These are phyloP conservation scores for Pharnaceum exiguum DNA, from an alignment of 148 eudicot genomes.

Conservation along the genomic window DNA sequence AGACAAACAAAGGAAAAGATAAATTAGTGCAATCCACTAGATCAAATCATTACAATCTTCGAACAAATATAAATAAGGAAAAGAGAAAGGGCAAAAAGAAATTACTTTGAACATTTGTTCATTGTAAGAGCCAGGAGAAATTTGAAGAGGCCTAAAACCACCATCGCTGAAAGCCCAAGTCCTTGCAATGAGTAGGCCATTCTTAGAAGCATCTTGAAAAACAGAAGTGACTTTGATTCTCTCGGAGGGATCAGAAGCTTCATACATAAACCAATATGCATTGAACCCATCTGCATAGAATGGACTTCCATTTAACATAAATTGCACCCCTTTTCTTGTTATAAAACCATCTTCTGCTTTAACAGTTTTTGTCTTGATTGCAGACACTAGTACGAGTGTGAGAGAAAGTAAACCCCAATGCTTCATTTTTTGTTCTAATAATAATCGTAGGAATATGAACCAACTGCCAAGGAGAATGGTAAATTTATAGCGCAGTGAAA, in stretches of 20 bases:
- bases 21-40: not conserved
- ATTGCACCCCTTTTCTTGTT: conserved; percentile 33
- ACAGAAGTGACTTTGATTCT: conserved; percentile 37
- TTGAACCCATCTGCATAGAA: conserved; percentile 69
- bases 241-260: conserved; percentile 38
- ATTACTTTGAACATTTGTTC: conserved; percentile 57
- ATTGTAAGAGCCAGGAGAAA: conserved; percentile 62
- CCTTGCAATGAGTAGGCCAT: conserved; percentile 48
- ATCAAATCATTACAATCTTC: not conserved
- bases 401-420: conserved; percentile 9
- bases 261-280: conserved; percentile 73
- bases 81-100: not conserved
- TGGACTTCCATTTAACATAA: conserved; percentile 38
- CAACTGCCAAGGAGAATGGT: no score
- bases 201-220: conserved; percentile 38
- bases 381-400: conserved; percentile 8
- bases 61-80: not conserved
- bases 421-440: conserved; percentile 28
- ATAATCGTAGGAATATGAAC: no score
- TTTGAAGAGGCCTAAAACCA: conserved; percentile 46
- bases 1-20: not conserved
- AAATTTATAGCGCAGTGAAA: no score
- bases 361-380: conserved; percentile 7
- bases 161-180: conserved; percentile 83
- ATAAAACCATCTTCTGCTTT: conserved; percentile 32